phyloP scores from a whole-genome alignment of 2,329 filamentous ascomycete species.

The Ceratocystis lukuohia region DNA sequence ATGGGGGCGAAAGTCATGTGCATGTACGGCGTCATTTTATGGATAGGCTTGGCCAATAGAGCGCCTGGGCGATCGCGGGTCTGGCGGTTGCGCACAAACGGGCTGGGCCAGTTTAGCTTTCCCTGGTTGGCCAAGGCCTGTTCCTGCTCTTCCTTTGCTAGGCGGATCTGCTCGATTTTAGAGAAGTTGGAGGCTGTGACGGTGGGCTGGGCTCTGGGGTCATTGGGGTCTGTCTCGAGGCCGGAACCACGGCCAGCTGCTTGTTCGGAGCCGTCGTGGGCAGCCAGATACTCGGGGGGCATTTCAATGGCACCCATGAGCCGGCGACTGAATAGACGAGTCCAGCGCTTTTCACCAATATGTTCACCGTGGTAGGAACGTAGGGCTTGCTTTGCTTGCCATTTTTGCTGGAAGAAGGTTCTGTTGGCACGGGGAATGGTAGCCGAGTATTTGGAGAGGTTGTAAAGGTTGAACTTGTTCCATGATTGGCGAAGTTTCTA shows the following conservation, averaged over 20 bases:
- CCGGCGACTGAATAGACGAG: constrained; percentile 76
- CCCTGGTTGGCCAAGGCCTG: constrained; percentile 3
- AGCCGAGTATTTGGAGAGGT: constrained; percentile 47
- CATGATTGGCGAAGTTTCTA: constrained; percentile 92
- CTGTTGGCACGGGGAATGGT: constrained; percentile 31
- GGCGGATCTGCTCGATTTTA: constrained; percentile 19
- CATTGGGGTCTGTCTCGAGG: constrained; percentile 28
- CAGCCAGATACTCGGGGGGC: constrained; percentile 65
- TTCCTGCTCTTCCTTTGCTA: constrained; percentile 18
- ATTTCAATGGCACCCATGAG: constrained; percentile 76
- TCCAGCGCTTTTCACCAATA: constrained; percentile 84
- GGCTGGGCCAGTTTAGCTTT: constrained; percentile 12
- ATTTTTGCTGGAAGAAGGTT: constrained; percentile 98
- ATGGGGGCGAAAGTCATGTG: constrained; percentile 89
- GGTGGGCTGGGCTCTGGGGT: constrained; percentile 18
- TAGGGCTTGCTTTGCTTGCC: constrained; percentile 70
- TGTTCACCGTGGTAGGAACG: constrained; percentile 92
- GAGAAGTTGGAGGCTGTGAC: constrained; percentile 22
- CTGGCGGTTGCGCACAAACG: constrained; percentile 11
- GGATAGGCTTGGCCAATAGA: constrained; percentile 27
- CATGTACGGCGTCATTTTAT: constrained; percentile 67
- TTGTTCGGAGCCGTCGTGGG: constrained; percentile 67
- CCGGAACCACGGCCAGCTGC: constrained; percentile 77
- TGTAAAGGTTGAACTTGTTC: constrained; percentile 97
- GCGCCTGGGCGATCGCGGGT: constrained; percentile 22